Evolutionary conservation across 257 asterid species (phyloP).

Genomic region (Prunella vulgaris): DNA sequence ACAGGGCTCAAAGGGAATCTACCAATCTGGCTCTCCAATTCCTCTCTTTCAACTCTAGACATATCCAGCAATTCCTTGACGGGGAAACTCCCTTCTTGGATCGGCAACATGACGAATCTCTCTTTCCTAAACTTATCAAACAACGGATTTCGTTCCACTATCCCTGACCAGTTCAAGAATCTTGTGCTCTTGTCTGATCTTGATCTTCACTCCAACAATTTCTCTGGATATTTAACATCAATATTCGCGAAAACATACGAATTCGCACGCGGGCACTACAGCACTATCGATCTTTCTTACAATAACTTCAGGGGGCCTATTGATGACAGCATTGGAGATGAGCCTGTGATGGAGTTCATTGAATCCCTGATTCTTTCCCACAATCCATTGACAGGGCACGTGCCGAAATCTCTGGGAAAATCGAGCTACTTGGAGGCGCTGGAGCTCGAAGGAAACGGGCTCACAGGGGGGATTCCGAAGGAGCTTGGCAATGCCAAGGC

Average conservation of each 20-base stretch:
- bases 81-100: conserved; percentile 56
- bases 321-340: conserved; percentile 35
- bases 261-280: conserved; percentile 39
- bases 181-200: conserved; percentile 38
- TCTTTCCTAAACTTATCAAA: conserved; percentile 49
- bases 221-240: conserved; percentile 36
- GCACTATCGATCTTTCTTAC: conserved; percentile 47
- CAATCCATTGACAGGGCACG: conserved; percentile 43
- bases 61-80: conserved; percentile 50
- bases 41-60: conserved; percentile 48
- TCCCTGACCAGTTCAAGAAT: conserved; percentile 50
- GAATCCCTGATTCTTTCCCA: conserved; percentile 43
- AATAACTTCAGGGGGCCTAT: conserved; percentile 44
- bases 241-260: conserved; percentile 33
- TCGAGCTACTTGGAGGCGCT: conserved; percentile 24
- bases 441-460: conserved; percentile 30
- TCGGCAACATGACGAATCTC: conserved; percentile 59
- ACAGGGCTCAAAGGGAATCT: conserved; percentile 56
- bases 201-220: conserved; percentile 63
- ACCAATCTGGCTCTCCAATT: conserved; percentile 49
- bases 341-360: conserved; percentile 23
- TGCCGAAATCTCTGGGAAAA: conserved; percentile 55
- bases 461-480: conserved; percentile 47
- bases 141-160: conserved; percentile 39
- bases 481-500: conserved; percentile 39